Evolutionary conservation across 176 grass and related monocot genomes (phyloP).

Genomic region (Urochloa ruziziensis): DNA sequence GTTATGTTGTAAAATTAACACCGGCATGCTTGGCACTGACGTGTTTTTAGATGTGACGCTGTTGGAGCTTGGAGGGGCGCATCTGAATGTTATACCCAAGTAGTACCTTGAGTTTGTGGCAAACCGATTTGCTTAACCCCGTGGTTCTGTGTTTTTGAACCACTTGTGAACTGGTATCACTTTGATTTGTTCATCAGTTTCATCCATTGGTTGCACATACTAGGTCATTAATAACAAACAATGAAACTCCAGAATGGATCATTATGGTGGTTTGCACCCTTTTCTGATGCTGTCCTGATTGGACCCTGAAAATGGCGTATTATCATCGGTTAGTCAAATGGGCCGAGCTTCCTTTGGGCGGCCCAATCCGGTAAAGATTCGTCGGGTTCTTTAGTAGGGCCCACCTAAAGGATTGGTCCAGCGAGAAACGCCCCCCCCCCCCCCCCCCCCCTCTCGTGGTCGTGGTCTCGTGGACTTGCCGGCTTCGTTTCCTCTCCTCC

Average conservation of each 20-base stretch:
- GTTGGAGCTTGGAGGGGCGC: background rate
- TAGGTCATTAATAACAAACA: background rate
- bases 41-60: background rate
- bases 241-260: background rate
- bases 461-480: background rate
- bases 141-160: background rate
- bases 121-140: background rate
- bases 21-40: constrained; percentile 22
- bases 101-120: constrained; percentile 22
- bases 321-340: background rate
- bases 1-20: background rate
- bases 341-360: background rate
- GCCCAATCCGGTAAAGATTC: background rate
- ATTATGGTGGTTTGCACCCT: background rate
- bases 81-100: constrained; percentile 5
- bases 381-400: background rate
- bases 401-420: background rate
- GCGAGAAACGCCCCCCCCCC: background rate
- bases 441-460: background rate
- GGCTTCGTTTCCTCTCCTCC: background rate
- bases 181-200: background rate
- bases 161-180: too few relatives aligned
- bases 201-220: background rate
- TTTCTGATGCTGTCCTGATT: background rate
- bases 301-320: background rate